These are phyloP conservation scores for Cardamine occulta DNA, from an alignment of 345 rosid genomes.

Conservation along the genomic window DNA sequence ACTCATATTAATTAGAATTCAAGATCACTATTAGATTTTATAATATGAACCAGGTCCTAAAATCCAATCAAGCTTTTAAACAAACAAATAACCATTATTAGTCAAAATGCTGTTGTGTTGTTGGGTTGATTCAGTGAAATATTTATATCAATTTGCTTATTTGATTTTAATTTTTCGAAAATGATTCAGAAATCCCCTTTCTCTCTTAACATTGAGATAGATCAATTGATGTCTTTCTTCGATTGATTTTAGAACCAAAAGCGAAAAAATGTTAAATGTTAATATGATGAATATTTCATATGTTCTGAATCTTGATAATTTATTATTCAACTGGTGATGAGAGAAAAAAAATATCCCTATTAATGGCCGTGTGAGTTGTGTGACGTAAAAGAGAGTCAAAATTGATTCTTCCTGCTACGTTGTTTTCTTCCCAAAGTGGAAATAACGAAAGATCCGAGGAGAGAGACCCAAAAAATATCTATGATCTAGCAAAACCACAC, in stretches of 20 bases:
- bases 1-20: not conserved
- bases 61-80: not conserved
- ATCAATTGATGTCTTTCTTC: not conserved
- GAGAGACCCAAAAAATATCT: slow-evolving; percentile 14
- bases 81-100: not conserved
- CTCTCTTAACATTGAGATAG: not conserved
- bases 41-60: not conserved
- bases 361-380: not conserved
- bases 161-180: not conserved
- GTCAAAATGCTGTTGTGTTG: not conserved
- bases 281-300: not conserved
- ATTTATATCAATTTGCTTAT: not conserved
- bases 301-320: not conserved
- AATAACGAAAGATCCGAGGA: slow-evolving; percentile 23
- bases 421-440: slow-evolving; percentile 30
- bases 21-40: not conserved
- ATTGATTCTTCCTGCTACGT: slow-evolving; percentile 23
- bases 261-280: no score
- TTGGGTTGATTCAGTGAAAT: not conserved
- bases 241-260: not conserved
- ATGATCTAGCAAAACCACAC: slow-evolving; percentile 24
- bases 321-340: not conserved
- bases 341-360: not conserved
- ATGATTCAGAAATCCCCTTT: not conserved
- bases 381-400: slow-evolving; percentile 10